Evolutionary conservation across 345 rosid genomes (phyloP), one percentile per base, ranked within the genome.

Genomic region (Linum tenue): DNA sequence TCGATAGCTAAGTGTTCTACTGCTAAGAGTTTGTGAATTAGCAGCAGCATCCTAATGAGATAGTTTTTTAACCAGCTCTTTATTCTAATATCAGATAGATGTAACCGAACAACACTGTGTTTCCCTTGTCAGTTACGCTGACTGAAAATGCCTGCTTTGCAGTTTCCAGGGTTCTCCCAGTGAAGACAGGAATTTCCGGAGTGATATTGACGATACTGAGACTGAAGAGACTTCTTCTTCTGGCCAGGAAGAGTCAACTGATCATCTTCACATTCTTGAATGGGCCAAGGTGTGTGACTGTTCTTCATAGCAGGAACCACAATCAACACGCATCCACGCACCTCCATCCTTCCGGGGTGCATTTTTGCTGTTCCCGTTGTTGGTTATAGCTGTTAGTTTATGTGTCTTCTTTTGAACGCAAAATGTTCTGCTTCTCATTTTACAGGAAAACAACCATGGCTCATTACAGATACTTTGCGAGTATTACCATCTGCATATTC

Each of bases 221-320:
- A 86, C 86, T 64, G 87, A 83, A 79, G 97, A 87, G 74, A 80
- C 95, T 39, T 87, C 97, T 55, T 70, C 78, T 66, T 90, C 98
- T 70, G 97, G 96, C 68, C 97, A 82, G 82, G 96, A 92, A 65
- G 90, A 88, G 74, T 71, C 80, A 44, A 79, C 71, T 76, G 79
- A 83, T 78, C 82, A 79, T 64, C 75, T 68, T 76, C 90, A 84
- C 76, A 81, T 92, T 67, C 94, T 87, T 78, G 97, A 84, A 75
- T 86, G 90, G 98, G 91, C 96, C 66, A 88, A 92, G 98, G 98
- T 92, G 69, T 75, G 74, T 64, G 48, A 55, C 5, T 41, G 64
- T 61, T 40, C 64, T 63, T 48, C 53, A 48, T 48, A 1, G 53
- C 53, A 48, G 14, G 53, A 12, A 48, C 53, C 53, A 48, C 53